These are phyloP conservation scores for Colletotrichum sp. DNA, from an alignment of 2,329 filamentous ascomycete species.

Conservation along the genomic window DNA sequence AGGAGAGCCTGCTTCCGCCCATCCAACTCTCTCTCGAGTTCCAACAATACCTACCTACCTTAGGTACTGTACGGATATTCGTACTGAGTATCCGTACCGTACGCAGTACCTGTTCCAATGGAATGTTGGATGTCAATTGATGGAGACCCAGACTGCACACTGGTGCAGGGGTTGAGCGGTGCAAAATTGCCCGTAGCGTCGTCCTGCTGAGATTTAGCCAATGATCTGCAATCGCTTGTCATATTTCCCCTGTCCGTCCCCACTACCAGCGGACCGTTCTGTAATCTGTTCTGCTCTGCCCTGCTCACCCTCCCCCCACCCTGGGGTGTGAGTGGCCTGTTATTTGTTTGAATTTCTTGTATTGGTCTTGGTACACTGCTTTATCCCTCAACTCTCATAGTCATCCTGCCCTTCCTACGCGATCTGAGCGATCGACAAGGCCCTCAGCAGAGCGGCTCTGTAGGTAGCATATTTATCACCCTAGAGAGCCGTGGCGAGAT, in stretches of 20 bases:
- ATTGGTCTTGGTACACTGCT: too few species aligned
- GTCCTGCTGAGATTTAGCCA: neutral
- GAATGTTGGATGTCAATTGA: neutral
- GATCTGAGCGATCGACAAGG: too few species aligned
- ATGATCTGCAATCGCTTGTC: neutral
- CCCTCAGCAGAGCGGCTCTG: too few species aligned
- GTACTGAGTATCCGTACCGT: neutral
- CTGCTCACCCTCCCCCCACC: too few species aligned
- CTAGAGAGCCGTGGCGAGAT: too few species aligned
- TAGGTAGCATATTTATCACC: too few species aligned
- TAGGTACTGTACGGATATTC: neutral
- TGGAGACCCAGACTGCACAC: neutral
- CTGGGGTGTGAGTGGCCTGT: too few species aligned
- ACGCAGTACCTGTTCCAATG: neutral
- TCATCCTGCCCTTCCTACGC: too few species aligned
- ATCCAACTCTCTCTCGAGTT: neutral
- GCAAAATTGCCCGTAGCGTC: conserved; percentile 15
- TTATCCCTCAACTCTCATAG: too few species aligned
- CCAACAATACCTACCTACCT: neutral
- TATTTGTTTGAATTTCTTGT: too few species aligned
- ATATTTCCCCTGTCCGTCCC: neutral
- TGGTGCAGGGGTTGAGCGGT: neutral
- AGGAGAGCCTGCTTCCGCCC: neutral
- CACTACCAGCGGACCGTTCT: neutral
- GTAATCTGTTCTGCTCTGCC: too few species aligned